phyloP scores from a whole-genome alignment of 1,284 basidiomycete genomes.

The Heterobasidion parviporum region DNA sequence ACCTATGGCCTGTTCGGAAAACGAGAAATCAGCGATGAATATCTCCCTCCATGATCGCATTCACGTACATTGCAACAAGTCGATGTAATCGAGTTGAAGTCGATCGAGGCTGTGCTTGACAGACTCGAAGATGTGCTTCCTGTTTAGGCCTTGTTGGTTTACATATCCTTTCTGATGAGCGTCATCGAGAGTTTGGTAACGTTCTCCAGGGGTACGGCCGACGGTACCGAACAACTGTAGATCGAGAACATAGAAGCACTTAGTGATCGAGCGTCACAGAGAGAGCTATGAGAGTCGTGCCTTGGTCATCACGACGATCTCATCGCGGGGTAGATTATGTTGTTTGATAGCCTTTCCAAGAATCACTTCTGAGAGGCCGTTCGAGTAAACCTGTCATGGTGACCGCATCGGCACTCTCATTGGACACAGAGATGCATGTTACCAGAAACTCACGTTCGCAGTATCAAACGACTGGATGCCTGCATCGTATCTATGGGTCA shows the following conservation, averaged over 20 bases:
- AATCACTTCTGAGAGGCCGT: conserved; percentile 44
- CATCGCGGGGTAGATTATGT: conserved; percentile 43
- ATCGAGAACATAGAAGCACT: background rate
- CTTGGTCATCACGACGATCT: conserved; percentile 52
- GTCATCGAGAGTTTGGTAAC: conserved; percentile 8
- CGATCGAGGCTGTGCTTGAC: conserved; percentile 27
- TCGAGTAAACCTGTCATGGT: conserved; percentile 29
- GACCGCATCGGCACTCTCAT: background rate
- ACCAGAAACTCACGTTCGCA: background rate
- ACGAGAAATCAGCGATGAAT: background rate
- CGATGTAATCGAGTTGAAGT: conserved; percentile 30
- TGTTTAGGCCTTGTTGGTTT: conserved; percentile 29
- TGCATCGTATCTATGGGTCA: background rate
- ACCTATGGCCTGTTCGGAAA: background rate
- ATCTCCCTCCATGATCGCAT: background rate
- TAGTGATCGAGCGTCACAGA: background rate
- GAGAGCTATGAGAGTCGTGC: conserved; percentile 14
- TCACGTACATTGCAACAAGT: conserved; percentile 19
- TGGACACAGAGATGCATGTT: background rate
- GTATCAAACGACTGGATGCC: conserved; percentile 4
- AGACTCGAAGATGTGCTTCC: conserved; percentile 32
- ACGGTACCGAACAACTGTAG: conserved; percentile 6
- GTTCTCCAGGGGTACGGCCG: conserved; percentile 1
- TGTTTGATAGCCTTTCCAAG: conserved; percentile 54
- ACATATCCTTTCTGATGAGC: conserved; percentile 18